Evolutionary conservation across 1,139 yeast genomes (phyloP), one percentile per base, ranked within the genome.

Genomic region (Waltiozyma sp.): DNA sequence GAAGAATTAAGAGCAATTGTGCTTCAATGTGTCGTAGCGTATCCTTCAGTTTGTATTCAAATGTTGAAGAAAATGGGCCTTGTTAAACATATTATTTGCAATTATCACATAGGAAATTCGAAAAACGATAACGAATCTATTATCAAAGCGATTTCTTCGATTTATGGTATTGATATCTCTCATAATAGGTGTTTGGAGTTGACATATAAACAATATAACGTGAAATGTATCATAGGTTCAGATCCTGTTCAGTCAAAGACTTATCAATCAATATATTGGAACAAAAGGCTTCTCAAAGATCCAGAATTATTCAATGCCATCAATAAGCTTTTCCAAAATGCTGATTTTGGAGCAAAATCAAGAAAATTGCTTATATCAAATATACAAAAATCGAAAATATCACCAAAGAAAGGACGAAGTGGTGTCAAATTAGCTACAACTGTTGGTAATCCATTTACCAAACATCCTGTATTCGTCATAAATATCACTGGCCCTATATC

Each of bases 201-300:
- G 0, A 31, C 40, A 1, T 64, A 52, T 41, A 54, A 61, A 28
- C 55, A 55, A 2, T 60, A 55, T 43, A 44, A 43, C 4, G 45
- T 73, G 6, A 47, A 49, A 2, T 66, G 68, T 9, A 38, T 64
- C 2, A 53, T 65, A 10, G 59, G 66, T 2, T 45, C 49, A 18
- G 19, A 41, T 2, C 62, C 72, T 1, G 53, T 58, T 0, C 62
- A 63, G 41, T 56, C 69, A 0, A 68, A 61, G 43, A 52, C 53
- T 1, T 61, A 65, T 44, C 86, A 79, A 52, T 68, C 67, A 45
- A 54, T 77, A 1, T 68, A 65, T 40, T 49, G 75, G 35, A 77
- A 80, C 54, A 64, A 68, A 0, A 57, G 73, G 26, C 52, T 68
- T 13, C 23, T 46, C 1, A 51, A 53, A 18, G 51, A 61, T 24